Conservation (phyloP, 768 basidiomycete genomes). For the Clavulina sp. region DNA sequence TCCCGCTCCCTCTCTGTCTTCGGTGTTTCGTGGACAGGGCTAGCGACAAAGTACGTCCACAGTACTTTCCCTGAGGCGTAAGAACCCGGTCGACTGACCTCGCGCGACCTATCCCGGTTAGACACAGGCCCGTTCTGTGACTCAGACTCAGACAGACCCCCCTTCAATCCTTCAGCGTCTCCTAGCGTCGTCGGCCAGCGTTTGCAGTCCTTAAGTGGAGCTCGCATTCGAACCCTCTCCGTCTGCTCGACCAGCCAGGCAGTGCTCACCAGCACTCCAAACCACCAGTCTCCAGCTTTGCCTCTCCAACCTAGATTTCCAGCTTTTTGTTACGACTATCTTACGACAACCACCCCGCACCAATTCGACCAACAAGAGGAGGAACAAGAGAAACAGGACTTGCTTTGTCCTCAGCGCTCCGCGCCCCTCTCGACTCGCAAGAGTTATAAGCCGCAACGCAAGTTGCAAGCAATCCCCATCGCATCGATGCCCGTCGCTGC, state of each 20-base stretch:
- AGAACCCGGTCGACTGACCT: too few species aligned
- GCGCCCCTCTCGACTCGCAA: conserved; percentile 1
- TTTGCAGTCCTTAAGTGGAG: conserved; percentile 3
- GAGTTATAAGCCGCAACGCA: not conserved
- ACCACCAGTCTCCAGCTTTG: too few species aligned
- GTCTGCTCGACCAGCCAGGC: not conserved
- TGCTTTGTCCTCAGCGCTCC: too few species aligned
- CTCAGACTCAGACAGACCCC: too few species aligned
- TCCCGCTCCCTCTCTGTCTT: not conserved
- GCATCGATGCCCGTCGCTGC: not conserved
- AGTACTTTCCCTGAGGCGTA: too few species aligned
- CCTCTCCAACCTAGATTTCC: not conserved
- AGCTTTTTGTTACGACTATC: not conserved
- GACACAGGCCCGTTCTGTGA: not conserved
- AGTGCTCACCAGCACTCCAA: not conserved
- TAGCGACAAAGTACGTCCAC: too few species aligned
- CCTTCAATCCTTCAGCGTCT: too few species aligned
- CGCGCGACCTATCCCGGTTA: not conserved
- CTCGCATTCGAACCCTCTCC: not conserved
- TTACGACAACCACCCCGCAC: not conserved
- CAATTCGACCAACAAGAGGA: not conserved
- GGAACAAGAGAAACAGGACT: not conserved
- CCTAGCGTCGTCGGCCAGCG: too few species aligned
- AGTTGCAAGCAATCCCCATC: not conserved
- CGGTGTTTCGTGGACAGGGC: too few species aligned